Conservation (phyloP, 306 rosid species). For the Abrus pulchellus region DNA sequence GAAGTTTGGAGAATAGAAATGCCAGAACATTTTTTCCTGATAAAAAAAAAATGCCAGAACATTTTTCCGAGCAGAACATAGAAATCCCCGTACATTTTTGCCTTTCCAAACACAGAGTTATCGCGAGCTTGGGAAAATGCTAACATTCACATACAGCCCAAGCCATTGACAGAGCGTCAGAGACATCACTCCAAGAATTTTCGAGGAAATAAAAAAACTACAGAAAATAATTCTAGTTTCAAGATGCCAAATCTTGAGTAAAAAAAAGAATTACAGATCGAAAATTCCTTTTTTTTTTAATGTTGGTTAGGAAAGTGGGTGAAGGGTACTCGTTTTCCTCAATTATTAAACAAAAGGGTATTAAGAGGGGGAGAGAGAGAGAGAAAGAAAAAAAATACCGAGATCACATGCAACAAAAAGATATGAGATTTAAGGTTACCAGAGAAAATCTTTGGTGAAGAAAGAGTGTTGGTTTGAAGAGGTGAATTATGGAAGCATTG, state of each 20-base stretch:
- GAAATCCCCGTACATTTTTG: conserved; percentile 18
- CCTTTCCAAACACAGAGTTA: conserved; percentile 9
- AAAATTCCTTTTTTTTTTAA: background rate
- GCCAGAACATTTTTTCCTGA: background rate
- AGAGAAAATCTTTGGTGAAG: conserved; percentile 9
- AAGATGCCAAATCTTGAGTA: conserved; percentile 30
- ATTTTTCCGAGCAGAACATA: background rate
- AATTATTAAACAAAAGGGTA: conserved; percentile 14
- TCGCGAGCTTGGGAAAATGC: conserved; percentile 2
- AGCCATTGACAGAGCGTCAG: background rate
- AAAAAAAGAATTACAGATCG: conserved; percentile 40
- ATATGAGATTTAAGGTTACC: conserved; percentile 53
- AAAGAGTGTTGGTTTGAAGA: conserved; percentile 18
- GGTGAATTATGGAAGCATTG: conserved; percentile 60
- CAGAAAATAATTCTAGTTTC: conserved; percentile 24
- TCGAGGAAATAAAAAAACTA: conserved; percentile 17
- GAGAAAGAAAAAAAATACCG: background rate
- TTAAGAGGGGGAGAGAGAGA: background rate
- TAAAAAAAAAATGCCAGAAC: background rate
- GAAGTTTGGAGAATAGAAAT: background rate
- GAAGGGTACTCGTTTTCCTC: background rate
- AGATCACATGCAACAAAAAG: conserved; percentile 47
- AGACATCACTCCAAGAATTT: conserved; percentile 22
- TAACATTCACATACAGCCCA: conserved; percentile 29
- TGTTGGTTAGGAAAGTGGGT: background rate